These are phyloP conservation scores for Platismatia glauca DNA, from an alignment of 495 filamentous ascomycete genomes.

Conservation along the genomic window DNA sequence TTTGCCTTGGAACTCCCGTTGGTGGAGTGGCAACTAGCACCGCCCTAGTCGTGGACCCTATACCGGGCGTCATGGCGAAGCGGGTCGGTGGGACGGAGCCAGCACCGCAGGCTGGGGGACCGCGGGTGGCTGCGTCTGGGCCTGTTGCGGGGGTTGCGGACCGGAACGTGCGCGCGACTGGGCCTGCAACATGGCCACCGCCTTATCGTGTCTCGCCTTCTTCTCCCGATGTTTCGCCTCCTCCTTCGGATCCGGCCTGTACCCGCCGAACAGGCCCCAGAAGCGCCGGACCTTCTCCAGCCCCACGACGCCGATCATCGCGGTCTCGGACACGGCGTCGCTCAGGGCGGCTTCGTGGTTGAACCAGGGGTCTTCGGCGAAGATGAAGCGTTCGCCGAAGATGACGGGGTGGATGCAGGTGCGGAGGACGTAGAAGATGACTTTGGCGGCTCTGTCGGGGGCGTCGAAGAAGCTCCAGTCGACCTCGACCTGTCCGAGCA, in stretches of 20 bases:
- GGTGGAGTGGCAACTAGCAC: no score
- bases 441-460: not conserved
- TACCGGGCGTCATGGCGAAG: not conserved
- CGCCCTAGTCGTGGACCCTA: no score
- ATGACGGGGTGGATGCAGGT: slow-evolving; percentile 8
- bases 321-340: not conserved
- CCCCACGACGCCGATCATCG: not conserved
- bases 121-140: not conserved
- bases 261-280: not conserved
- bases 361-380: slow-evolving; percentile 8
- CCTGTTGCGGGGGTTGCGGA: not conserved
- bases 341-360: slow-evolving; percentile 6
- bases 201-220: not conserved
- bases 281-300: slow-evolving; percentile 1
- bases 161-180: not conserved
- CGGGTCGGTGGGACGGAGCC: not conserved
- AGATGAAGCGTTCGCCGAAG: slow-evolving; percentile 8
- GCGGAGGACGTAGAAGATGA: slow-evolving; percentile 7
- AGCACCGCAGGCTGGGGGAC: not conserved
- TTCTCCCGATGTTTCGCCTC: not conserved
- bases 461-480: slow-evolving; percentile 12
- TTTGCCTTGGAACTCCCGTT: no score
- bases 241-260: slow-evolving; percentile 3
- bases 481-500: slow-evolving; percentile 10
- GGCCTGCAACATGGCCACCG: not conserved